Conservation (phyloP, 83 land plant genomes). For the Thuja plicata region DNA sequence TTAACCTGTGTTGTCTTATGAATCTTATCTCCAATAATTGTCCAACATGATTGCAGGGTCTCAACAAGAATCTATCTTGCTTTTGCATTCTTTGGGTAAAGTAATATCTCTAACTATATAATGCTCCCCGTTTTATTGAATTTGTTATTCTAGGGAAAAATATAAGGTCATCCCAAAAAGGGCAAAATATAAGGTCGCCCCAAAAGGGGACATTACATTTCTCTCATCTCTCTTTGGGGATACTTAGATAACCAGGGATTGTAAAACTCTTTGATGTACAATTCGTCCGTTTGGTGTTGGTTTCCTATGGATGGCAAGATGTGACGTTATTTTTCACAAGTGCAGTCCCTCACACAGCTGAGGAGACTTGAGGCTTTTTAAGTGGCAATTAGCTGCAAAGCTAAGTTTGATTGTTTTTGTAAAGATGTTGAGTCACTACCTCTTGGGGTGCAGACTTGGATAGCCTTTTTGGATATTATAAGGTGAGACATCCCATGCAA, state of each 20-base stretch:
- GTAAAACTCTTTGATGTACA: neutral
- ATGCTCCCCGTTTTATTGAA: too few relatives aligned
- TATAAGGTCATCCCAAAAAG: too few relatives aligned
- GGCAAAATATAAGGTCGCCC: too few relatives aligned
- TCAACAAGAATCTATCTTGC: too few relatives aligned
- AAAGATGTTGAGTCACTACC: neutral
- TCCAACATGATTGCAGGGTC: too few relatives aligned
- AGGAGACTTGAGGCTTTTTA: neutral
- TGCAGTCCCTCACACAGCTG: neutral
- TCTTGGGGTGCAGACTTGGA: neutral
- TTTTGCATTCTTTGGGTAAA: too few relatives aligned
- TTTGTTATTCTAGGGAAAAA: too few relatives aligned
- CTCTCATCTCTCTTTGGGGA: neutral
- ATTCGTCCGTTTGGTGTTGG: neutral
- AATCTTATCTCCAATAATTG: too few relatives aligned
- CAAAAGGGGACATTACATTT: too few relatives aligned
- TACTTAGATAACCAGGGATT: neutral
- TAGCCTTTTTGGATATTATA: neutral
- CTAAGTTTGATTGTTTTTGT: neutral
- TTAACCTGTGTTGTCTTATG: too few relatives aligned
- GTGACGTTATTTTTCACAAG: neutral
- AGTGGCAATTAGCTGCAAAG: neutral
- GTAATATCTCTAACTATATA: too few relatives aligned
- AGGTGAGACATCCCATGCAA: neutral
- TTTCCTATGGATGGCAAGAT: neutral